Evolutionary conservation across 23 red algal species (phyloP), one percentile per base, ranked within the genome.

Genomic region (Gracilaria caudata): DNA sequence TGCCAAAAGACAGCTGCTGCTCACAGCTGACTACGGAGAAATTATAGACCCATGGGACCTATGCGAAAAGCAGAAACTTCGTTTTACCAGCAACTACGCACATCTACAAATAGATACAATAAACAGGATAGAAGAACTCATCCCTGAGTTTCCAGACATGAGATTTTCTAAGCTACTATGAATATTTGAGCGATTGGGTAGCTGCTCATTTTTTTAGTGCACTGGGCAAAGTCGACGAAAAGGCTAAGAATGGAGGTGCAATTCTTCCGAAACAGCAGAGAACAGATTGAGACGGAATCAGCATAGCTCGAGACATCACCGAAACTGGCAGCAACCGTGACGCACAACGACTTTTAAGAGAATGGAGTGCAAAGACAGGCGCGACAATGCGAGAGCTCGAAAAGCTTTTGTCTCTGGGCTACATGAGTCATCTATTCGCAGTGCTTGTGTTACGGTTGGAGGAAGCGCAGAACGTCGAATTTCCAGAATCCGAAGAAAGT

Each of bases 281-380:
- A 61, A 29, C n/a, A 61, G 57, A 61, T 61, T 61, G 26, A 61
- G 26, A 29, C 5, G 26, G 57, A 61, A 61, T 29, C 19, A 61
- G 26, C 57, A 61, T 9, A 61, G 26, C 26, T 61, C 4, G 57
- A 61, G 57, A 29, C n/a, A 29, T 6, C 17, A 61, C 57, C 19
- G 26, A 6, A 61, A n/a, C 57, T 61, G 26, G 26, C n/a, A 61
- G 68, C 68, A 39, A 74, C 68, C 68, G 68, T 74, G 32, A 46
- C 68, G 40, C 68, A 74, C 68, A 74, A 74, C 25, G 68, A 74
- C 32, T 7, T 74, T 6, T 61, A 20, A 61, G n/a, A 61, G 57
- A 61, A 29, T 61, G 57, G 57, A 61, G 57, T 61, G 57, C 57
- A 29, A 61, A 61, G 4, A 61, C 57, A 61, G 57, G 57, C 17